A percentile compares a stretch with the other conserved stretches of the same genome.
Evolutionary conservation across 1,284 basidiomycete genomes (phyloP).

Genomic region (Porogramme epimiltina): DNA sequence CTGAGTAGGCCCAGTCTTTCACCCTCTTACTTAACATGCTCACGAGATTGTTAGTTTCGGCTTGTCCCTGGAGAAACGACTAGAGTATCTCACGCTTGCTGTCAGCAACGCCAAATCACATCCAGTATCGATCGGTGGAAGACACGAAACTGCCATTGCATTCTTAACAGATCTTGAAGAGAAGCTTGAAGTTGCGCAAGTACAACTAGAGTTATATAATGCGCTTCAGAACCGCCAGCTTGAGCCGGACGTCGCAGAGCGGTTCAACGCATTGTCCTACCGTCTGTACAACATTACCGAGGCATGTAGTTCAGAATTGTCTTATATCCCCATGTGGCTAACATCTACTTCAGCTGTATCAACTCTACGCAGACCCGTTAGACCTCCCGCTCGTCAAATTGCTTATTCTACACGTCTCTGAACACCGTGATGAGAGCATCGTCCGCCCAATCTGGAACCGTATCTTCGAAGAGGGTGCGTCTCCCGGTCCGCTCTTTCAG

Average conservation of each 20-base stretch:
- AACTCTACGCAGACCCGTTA: slow-evolving; percentile 87
- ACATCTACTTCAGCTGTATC: slow-evolving; percentile 67
- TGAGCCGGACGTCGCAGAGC: slow-evolving; percentile 57
- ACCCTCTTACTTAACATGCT: background rate
- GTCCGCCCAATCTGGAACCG: slow-evolving; percentile 88
- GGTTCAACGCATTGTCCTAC: slow-evolving; percentile 57
- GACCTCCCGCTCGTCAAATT: slow-evolving; percentile 85
- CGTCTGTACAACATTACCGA: slow-evolving; percentile 70
- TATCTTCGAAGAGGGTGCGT: slow-evolving; percentile 79
- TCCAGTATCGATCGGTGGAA: slow-evolving; percentile 72
- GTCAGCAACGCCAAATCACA: slow-evolving; percentile 96
- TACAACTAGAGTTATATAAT: slow-evolving; percentile 88
- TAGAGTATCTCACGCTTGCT: slow-evolving; percentile 92
- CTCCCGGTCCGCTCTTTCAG: background rate
- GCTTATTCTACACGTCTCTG: slow-evolving; percentile 91
- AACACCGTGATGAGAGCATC: slow-evolving; percentile 84
- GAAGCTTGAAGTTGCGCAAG: slow-evolving; percentile 95
- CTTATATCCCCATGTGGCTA: background rate
- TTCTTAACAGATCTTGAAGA: slow-evolving; percentile 95
- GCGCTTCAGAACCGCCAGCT: slow-evolving; percentile 61
- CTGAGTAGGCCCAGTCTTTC: slow-evolving; percentile 54
- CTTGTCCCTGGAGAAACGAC: slow-evolving; percentile 68
- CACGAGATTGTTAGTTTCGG: slow-evolving; percentile 52
- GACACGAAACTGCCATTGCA: slow-evolving; percentile 84
- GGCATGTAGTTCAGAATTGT: slow-evolving; percentile 39